phyloP scores from a whole-genome alignment of 2,329 filamentous ascomycete genomes.

The Microcyclosporella mali region DNA sequence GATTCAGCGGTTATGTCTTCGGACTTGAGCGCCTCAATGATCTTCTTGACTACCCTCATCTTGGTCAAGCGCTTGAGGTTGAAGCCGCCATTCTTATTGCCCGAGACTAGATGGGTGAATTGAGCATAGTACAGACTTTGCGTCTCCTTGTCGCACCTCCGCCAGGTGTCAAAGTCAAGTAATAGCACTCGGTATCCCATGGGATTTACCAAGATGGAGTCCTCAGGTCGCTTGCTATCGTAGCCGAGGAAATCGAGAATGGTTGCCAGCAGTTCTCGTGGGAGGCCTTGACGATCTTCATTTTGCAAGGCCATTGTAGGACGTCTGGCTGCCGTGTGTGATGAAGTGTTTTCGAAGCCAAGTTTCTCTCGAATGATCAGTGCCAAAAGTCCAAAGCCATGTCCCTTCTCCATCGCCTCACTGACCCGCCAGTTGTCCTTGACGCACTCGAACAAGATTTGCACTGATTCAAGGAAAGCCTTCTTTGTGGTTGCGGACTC shows the following conservation, averaged over 20 bases:
- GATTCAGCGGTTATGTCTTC: slow-evolving; percentile 69
- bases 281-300: slow-evolving; percentile 48
- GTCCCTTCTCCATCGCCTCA: slow-evolving; percentile 94
- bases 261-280: slow-evolving; percentile 61
- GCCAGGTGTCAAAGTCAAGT: slow-evolving; percentile 91
- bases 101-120: slow-evolving; percentile 79
- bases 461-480: slow-evolving; percentile 67
- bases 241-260: slow-evolving; percentile 87
- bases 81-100: slow-evolving; percentile 86
- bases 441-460: slow-evolving; percentile 79
- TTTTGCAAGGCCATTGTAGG: slow-evolving; percentile 18
- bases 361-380: slow-evolving; percentile 80
- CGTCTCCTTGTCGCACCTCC: slow-evolving; percentile 66
- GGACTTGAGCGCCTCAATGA: slow-evolving; percentile 84
- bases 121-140: slow-evolving; percentile 91
- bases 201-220: slow-evolving; percentile 92
- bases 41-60: slow-evolving; percentile 87
- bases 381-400: slow-evolving; percentile 83
- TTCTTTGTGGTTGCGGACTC: slow-evolving; percentile 67
- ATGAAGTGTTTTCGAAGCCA: slow-evolving; percentile 40
- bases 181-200: slow-evolving; percentile 87
- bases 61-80: slow-evolving; percentile 79
- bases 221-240: slow-evolving; percentile 67
- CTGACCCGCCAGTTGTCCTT: slow-evolving; percentile 94
- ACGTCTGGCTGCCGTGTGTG: slow-evolving; percentile 21